Base-by-base conservation (phyloP, 805 yeast genomes). In the Pichia paraexigua region DNA sequence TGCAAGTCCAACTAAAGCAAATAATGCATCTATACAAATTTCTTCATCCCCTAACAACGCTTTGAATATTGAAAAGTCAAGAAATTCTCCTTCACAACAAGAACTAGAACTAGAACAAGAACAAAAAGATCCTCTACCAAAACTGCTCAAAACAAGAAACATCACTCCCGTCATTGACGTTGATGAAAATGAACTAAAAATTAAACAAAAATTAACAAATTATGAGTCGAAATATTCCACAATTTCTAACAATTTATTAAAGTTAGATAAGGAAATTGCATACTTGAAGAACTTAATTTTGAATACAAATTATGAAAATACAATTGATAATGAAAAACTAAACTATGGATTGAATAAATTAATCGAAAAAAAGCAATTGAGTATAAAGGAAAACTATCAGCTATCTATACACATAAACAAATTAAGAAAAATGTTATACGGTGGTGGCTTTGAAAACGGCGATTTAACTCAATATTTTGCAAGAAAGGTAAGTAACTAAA, bases 391-490 rank as follows among this genome's bases (percentile, higher is more conserved):
- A 28, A 56, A 59, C 42, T 68, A 68, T 53, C 39, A 35, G n/a
- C n/a, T 35, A 35, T 35, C 39, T 35, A 35, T 35, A 35, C 39
- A 35, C 7, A 35, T 68, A 41, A 62, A 62, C 47, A 54, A 58
- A 43, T 57, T 57, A 40, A 58, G 60, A 43, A 64, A 61, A 35
- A 35, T 35, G 39, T 7, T 35, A 41, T 59, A 54, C 40, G 53
- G 65, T 12, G 61, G 64, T 51, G 70, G 70, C 21, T 58, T 48
- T 41, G 57, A 64, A 40, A 66, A 65, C 21, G 63, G 66, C 13
- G 66, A 63, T 47, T 73, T 74, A 67, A 79, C 80, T 64, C 78
- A 76, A 71, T 77, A 75, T 73, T 68, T 70, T 79, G 76, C 75
- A 63, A 76, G 80, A 71, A 79, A 80, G 62, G 75, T 72, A 71